Evolutionary conservation across 495 filamentous ascomycete genomes (phyloP).

Genomic region (Aspergillus nanangensis): DNA sequence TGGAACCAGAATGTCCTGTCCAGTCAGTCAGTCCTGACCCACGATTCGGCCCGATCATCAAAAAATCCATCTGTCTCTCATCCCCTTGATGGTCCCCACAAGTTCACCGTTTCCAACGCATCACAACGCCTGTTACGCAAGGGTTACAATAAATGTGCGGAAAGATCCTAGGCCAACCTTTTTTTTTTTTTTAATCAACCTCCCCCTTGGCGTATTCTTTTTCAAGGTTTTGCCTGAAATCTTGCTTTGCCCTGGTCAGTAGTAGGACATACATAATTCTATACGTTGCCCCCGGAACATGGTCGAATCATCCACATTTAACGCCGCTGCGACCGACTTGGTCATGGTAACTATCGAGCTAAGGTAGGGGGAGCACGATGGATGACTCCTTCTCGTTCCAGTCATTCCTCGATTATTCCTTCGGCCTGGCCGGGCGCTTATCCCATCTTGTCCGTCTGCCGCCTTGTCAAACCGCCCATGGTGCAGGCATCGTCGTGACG

Average conservation of each 20-base stretch:
- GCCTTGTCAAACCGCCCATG: slow-evolving; percentile 3
- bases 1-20: too few relatives aligned
- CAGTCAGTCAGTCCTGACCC: slow-evolving; percentile 12
- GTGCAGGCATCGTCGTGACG: neutral
- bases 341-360: neutral
- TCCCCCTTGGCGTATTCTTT: too few relatives aligned
- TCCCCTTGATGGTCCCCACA: slow-evolving; percentile 19
- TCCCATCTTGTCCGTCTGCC: slow-evolving; percentile 2
- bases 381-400: neutral
- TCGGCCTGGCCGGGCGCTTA: slow-evolving; percentile 12
- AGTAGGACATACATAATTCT: too few relatives aligned
- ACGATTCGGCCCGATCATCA: slow-evolving; percentile 28
- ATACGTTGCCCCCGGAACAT: too few relatives aligned
- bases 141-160: slow-evolving; percentile 28
- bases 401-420: slow-evolving; percentile 1
- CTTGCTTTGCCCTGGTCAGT: too few relatives aligned
- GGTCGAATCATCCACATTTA: neutral
- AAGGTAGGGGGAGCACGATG: too few relatives aligned
- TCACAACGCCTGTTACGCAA: slow-evolving; percentile 35
- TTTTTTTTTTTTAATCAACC: neutral
- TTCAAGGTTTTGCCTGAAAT: too few relatives aligned
- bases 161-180: slow-evolving; percentile 1
- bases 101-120: slow-evolving; percentile 28
- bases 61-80: slow-evolving; percentile 12
- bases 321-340: neutral